Base-by-base conservation (phyloP, 257 asterid genomes). In the Phtheirospermum japonicum region DNA sequence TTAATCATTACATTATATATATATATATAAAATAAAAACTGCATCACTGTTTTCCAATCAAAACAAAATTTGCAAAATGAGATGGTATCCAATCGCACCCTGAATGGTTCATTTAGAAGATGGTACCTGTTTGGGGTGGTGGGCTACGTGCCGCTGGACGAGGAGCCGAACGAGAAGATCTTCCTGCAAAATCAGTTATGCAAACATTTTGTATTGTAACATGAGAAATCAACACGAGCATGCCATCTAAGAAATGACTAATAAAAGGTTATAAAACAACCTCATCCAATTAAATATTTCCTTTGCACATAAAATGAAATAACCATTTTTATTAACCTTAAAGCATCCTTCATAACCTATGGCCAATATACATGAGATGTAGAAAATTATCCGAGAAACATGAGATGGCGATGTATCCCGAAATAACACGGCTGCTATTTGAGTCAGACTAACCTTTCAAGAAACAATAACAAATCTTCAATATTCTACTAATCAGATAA, bases 81-180 rank as follows among this genome's bases (percentile, higher is more conserved):
- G 28, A 3, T 23, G 28, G 28, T 23, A 23, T 23, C 28, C 28
- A 23, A 23, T 23, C 3, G 28, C 28, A 23, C 3, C 28, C 28
- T 23, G 3, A 23, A 23, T 11, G 13, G 20, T 68, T 30, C 0
- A 40, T 16, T 14, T 20, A 33, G 54, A 55, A 36, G 30, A 43
- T 19, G 19, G 9, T 46, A 85, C 94, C 87, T 71, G 71, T 56
- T 48, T 70, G 69, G 18, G 87, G 77, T 58, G 85, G 77, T n/a
- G 86, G 82, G n/a, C 55, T 70, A 14, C 86, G 75, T 7, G 76
- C 71, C 9, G 87, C 81, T 20, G 79, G 76, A 49, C 89, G 94
- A 59, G 84, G 82, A 16, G 95, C 84, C 3, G 95, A 61, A 37
- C 91, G 94, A 17, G 94, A 75, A 70, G 91, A 73, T 78, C 87